phyloP scores from a whole-genome alignment of 2,329 filamentous ascomycete genomes.

The Fusarium fracticaudum region DNA sequence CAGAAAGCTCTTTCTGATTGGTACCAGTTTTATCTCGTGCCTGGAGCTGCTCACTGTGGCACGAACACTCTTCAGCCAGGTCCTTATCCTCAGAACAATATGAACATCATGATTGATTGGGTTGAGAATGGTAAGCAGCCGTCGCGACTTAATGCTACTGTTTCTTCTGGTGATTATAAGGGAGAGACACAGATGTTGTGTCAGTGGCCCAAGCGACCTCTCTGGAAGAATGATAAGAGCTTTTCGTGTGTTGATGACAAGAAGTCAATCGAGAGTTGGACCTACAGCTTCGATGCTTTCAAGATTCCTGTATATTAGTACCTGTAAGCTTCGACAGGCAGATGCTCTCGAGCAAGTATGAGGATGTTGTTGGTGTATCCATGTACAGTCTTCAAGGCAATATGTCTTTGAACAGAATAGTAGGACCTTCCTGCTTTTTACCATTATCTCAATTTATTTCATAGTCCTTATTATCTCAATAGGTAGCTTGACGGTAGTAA shows the following conservation, averaged over 20 bases:
- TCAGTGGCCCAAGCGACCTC: neutral
- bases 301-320: neutral
- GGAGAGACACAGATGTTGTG: conserved; percentile 5
- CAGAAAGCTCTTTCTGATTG: neutral
- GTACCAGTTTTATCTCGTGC: conserved; percentile 5
- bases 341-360: no score
- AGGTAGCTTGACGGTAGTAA: no score
- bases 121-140: neutral
- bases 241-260: neutral
- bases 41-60: conserved; percentile 1
- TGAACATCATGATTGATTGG: conserved; percentile 2
- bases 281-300: neutral
- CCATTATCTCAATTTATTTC: no score
- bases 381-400: no score
- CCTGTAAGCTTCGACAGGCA: no score
- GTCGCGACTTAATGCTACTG: neutral
- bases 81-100: conserved; percentile 1
- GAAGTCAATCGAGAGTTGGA: neutral
- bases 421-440: no score
- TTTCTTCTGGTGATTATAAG: neutral
- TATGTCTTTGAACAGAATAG: no score
- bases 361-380: no score
- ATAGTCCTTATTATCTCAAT: no score
- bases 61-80: neutral
- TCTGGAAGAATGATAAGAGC: neutral